Conservation (phyloP, 2,329 filamentous ascomycete species). For the Cladophialophora yegresii region DNA sequence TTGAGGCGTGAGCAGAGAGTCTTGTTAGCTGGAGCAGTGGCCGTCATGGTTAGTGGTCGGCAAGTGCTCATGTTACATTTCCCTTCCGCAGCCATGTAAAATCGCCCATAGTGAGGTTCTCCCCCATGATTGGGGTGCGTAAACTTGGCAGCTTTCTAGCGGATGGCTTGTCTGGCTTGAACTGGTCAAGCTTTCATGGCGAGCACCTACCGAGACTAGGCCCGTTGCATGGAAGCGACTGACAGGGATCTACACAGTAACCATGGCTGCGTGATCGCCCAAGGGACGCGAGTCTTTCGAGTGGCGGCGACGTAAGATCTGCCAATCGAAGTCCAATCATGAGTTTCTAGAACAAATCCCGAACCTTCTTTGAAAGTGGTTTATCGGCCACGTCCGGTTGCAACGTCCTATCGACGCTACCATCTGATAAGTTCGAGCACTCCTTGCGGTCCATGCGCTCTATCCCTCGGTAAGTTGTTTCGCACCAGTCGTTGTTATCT, state of each 20-base stretch:
- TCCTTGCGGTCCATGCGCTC: neutral
- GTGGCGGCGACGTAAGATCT: neutral
- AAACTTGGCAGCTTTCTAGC: constrained; percentile 1
- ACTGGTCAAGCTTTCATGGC: constrained; percentile 7
- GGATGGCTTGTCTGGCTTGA: constrained; percentile 9
- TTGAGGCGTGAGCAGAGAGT: neutral
- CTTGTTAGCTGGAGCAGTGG: neutral
- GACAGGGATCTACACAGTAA: neutral
- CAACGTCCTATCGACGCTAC: constrained; percentile 1
- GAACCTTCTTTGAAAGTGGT: neutral
- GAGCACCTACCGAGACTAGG: too few species aligned
- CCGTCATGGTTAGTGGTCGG: neutral
- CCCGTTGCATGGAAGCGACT: neutral
- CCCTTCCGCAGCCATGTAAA: neutral
- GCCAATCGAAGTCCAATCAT: neutral
- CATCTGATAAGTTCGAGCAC: neutral
- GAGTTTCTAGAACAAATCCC: constrained; percentile 9
- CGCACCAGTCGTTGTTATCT: neutral
- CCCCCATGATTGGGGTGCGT: neutral
- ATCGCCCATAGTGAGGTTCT: neutral
- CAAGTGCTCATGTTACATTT: constrained; percentile 10
- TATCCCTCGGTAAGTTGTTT: neutral
- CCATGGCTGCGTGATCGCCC: constrained; percentile 8
- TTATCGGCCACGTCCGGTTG: constrained; percentile 9
- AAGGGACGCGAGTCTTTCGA: constrained; percentile 1